Evolutionary conservation across 2,329 filamentous ascomycete species (phyloP).

Genomic region (Cordyceps tenuipes): DNA sequence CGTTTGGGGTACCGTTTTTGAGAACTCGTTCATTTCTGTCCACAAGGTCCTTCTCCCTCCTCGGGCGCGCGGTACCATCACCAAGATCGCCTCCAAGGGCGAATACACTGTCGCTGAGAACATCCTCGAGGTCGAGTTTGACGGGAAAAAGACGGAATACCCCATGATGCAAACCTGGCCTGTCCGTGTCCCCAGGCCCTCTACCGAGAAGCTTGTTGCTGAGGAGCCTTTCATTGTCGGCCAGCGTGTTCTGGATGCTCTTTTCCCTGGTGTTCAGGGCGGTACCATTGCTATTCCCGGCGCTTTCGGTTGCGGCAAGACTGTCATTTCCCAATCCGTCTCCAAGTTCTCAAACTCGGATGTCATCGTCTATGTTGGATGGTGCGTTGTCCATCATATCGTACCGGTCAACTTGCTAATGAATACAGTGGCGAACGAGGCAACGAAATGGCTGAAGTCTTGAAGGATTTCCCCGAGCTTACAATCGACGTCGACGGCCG

Average conservation of each 20-base stretch:
- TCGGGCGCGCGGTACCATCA: conserved; percentile 84
- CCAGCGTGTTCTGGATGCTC: conserved; percentile 88
- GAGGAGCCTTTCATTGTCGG: conserved; percentile 91
- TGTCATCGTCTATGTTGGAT: conserved; percentile 95
- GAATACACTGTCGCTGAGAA: conserved; percentile 92
- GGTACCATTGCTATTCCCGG: conserved; percentile 97
- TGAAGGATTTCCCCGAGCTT: conserved; percentile 99
- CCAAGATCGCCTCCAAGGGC: conserved; percentile 79
- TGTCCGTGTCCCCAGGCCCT: conserved; percentile 87
- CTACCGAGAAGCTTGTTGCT: conserved; percentile 84
- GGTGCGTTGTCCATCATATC: conserved; percentile 26
- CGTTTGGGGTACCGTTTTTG: conserved; percentile 87
- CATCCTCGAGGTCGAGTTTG: conserved; percentile 92
- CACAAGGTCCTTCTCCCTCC: conserved; percentile 92
- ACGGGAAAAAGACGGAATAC: conserved; percentile 88
- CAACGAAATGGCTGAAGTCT: conserved; percentile 98
- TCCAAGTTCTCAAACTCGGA: conserved; percentile 99
- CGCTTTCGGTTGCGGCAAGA: conserved; percentile 98
- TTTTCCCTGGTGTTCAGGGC: conserved; percentile 94
- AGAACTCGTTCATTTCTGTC: conserved; percentile 89
- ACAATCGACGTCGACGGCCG: conserved; percentile 90
- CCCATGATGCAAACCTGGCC: conserved; percentile 99
- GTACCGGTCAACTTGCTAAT: conserved; percentile 14
- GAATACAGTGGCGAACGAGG: conserved; percentile 65
- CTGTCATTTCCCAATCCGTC: conserved; percentile 95